Conservation (phyloP, 139 green algal genomes). For the Klebsormidium nitens region DNA sequence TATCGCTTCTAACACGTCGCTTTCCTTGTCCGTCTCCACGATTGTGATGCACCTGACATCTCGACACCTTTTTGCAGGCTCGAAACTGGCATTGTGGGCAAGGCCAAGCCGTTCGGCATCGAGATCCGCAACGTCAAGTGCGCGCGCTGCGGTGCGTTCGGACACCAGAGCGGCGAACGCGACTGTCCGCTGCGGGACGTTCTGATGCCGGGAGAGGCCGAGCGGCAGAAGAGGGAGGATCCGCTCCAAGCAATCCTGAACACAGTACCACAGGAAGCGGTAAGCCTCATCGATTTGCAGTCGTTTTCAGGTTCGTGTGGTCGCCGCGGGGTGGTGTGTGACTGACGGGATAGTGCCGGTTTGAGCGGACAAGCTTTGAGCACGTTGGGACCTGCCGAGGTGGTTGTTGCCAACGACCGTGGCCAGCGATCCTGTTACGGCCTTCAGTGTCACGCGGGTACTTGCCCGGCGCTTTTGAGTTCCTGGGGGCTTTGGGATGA, state of each 20-base stretch:
- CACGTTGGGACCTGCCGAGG: neutral
- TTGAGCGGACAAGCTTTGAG: neutral
- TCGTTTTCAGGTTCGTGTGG: neutral
- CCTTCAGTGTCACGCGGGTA: neutral
- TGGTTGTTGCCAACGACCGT: neutral
- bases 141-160: slow-evolving; percentile 35
- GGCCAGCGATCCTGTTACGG: neutral
- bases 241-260: slow-evolving; percentile 32
- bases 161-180: slow-evolving; percentile 34
- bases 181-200: slow-evolving; percentile 33
- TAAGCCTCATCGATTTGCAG: neutral
- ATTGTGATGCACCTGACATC: too few species aligned
- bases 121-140: slow-evolving; percentile 40
- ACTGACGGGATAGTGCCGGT: neutral
- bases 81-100: slow-evolving; percentile 29
- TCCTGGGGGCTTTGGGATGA: too few species aligned
- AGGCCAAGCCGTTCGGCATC: slow-evolving; percentile 34
- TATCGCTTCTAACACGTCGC: too few species aligned
- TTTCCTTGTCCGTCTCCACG: too few species aligned
- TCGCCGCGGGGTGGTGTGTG: neutral
- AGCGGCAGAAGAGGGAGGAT: slow-evolving; percentile 34
- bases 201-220: slow-evolving; percentile 20
- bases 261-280: neutral
- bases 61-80: slow-evolving; percentile 10
- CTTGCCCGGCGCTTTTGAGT: too few species aligned